A percentile compares a stretch with the other conserved stretches of the same genome.
These are phyloP conservation scores for Brassica nigra DNA, from an alignment of 345 rosid genomes.

Conservation along the genomic window DNA sequence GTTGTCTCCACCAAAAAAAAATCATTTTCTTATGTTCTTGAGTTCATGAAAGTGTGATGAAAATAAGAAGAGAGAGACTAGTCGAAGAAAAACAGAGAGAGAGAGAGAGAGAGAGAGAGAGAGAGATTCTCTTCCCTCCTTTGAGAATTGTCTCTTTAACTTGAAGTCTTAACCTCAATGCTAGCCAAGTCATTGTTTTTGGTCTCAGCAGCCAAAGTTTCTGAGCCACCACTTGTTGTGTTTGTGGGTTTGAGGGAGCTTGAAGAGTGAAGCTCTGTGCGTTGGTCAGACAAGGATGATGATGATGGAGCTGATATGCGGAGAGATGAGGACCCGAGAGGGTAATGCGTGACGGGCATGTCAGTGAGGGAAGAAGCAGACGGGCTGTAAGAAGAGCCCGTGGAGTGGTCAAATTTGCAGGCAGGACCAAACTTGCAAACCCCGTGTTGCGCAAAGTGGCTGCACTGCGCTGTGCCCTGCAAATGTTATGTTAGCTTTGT, in stretches of 20 bases:
- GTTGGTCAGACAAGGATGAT: slow-evolving; percentile 52
- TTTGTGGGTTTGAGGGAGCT: slow-evolving; percentile 47
- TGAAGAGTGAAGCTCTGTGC: slow-evolving; percentile 46
- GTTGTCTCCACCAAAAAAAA: slow-evolving; percentile 22
- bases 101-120: neutral
- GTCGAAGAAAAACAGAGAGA: slow-evolving; percentile 15
- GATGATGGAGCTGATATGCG: slow-evolving; percentile 55
- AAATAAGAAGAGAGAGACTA: slow-evolving; percentile 13
- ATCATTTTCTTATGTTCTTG: slow-evolving; percentile 22
- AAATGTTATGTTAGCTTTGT: slow-evolving; percentile 4
- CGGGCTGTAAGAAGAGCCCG: slow-evolving; percentile 59
- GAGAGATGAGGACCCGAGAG: slow-evolving; percentile 66
- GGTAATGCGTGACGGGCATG: slow-evolving; percentile 72
- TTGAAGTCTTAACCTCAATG: slow-evolving; percentile 26
- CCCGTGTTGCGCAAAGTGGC: slow-evolving; percentile 62
- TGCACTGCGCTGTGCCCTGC: slow-evolving; percentile 72
- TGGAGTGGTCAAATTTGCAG: slow-evolving; percentile 85
- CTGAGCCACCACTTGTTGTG: slow-evolving; percentile 38
- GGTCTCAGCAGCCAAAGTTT: slow-evolving; percentile 37
- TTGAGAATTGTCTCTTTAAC: slow-evolving; percentile 22
- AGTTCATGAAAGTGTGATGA: slow-evolving; percentile 31
- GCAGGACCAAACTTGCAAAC: slow-evolving; percentile 70
- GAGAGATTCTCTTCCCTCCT: slow-evolving; percentile 25
- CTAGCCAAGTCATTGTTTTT: slow-evolving; percentile 9
- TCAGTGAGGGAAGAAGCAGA: slow-evolving; percentile 79